Conservation (phyloP, 202 grass and related monocot species). For the Schoenoplectus tabernaemontani region DNA sequence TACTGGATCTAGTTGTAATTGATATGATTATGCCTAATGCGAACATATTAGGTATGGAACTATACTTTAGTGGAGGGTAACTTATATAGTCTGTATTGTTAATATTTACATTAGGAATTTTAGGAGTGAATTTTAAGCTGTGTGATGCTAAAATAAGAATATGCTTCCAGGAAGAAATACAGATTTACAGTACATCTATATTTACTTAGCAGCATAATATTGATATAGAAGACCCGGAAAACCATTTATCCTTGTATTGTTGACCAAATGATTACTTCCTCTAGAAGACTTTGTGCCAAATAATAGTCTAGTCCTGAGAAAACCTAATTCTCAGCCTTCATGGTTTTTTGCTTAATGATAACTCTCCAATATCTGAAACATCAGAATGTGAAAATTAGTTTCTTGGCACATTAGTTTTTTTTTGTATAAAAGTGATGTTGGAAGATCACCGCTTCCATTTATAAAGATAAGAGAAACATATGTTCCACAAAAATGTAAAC, state of each 20-base stretch:
- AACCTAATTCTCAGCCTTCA: neutral
- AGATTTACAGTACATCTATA: neutral
- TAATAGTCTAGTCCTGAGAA: neutral
- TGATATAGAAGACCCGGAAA: neutral
- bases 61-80: neutral
- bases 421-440: too few species aligned
- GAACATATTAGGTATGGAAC: neutral
- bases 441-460: too few species aligned
- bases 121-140: neutral
- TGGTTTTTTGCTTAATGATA: neutral
- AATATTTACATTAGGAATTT: neutral
- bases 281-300: neutral
- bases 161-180: neutral
- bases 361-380: neutral
- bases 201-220: too few species aligned
- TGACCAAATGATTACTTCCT: neutral
- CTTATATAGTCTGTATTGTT: neutral
- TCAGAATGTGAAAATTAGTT: neutral
- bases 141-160: neutral
- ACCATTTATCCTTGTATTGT: neutral
- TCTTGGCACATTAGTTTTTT: too few species aligned
- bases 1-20: neutral
- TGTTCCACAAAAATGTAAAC: too few species aligned
- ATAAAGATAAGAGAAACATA: too few species aligned
- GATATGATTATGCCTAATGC: neutral